Conservation (phyloP, 805 yeast species). For the Scheffersomyces amazonensis region DNA sequence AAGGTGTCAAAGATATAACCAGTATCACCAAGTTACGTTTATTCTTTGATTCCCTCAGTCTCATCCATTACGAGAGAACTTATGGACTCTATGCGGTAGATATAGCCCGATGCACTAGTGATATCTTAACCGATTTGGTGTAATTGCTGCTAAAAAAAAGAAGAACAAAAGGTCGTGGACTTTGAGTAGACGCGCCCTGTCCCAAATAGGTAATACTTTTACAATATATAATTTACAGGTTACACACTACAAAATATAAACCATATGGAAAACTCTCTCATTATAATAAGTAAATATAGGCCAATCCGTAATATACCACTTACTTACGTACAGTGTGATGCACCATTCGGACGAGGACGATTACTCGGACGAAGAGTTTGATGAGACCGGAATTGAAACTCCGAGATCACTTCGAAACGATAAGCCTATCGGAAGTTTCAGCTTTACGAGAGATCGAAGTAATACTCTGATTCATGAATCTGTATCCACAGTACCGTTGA, state of each 20-base stretch:
- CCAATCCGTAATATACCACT: too few species aligned
- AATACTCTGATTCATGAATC: constrained; percentile 1
- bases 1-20: constrained; percentile 37
- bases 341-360: constrained; percentile 3
- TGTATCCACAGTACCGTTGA: constrained; percentile 6
- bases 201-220: too few species aligned
- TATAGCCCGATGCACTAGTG: constrained; percentile 46
- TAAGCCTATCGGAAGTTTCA: too few species aligned
- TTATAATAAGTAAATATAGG: too few species aligned
- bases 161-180: background rate
- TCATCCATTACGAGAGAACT: constrained; percentile 61
- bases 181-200: background rate
- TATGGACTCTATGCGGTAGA: constrained; percentile 46
- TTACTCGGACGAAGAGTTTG: constrained; percentile 25
- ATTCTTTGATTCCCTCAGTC: constrained; percentile 66
- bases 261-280: too few species aligned
- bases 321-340: too few species aligned
- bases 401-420: constrained; percentile 12
- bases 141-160: background rate
- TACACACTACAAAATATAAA: too few species aligned
- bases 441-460: too few species aligned
- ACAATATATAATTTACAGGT: too few species aligned
- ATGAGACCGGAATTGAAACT: constrained; percentile 27
- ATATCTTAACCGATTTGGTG: constrained; percentile 50
- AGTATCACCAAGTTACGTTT: constrained; percentile 49